Percentiles rank a stretch among this genome's conserved stretches.
Conservation (phyloP, 495 filamentous ascomycete species). For the Jackrogersella minutella region DNA sequence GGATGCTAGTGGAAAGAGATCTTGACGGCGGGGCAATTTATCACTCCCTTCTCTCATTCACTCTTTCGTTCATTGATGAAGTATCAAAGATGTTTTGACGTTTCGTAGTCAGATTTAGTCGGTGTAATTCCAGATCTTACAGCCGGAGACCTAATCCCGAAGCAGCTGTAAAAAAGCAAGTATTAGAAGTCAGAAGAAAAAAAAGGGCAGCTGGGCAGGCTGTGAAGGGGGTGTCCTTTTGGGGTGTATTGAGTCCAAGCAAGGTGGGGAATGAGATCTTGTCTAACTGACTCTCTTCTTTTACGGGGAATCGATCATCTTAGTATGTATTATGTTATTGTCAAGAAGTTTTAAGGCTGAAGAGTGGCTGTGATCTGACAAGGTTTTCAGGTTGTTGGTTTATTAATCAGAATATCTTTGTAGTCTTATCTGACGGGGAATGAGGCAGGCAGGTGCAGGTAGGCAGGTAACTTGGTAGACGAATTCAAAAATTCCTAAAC, state of each 20-base stretch:
- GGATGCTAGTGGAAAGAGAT: background rate
- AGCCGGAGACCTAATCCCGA: background rate
- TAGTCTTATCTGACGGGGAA: too few relatives aligned
- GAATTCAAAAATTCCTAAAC: background rate
- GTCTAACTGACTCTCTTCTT: constrained; percentile 15
- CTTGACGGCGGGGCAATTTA: background rate
- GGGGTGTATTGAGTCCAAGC: constrained; percentile 13
- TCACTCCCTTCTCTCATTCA: background rate
- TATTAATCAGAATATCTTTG: too few relatives aligned
- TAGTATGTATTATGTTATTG: constrained; percentile 2
- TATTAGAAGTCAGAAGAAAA: constrained; percentile 9
- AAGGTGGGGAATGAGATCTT: constrained; percentile 30
- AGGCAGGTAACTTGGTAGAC: background rate
- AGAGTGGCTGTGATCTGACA: background rate
- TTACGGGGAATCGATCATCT: constrained; percentile 8
- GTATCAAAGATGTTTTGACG: too few relatives aligned
- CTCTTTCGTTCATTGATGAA: background rate
- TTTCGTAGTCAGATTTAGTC: background rate
- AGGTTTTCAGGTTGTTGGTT: background rate
- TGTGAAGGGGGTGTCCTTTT: background rate
- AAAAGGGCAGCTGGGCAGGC: too few relatives aligned
- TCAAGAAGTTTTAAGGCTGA: constrained; percentile 26
- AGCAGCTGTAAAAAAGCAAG: constrained; percentile 5
- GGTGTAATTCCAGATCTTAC: constrained; percentile 3
- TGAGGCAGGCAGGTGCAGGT: background rate